Evolutionary conservation across 306 rosid genomes (phyloP), one percentile per base, ranked within the genome.

Genomic region (Vigna radiata): DNA sequence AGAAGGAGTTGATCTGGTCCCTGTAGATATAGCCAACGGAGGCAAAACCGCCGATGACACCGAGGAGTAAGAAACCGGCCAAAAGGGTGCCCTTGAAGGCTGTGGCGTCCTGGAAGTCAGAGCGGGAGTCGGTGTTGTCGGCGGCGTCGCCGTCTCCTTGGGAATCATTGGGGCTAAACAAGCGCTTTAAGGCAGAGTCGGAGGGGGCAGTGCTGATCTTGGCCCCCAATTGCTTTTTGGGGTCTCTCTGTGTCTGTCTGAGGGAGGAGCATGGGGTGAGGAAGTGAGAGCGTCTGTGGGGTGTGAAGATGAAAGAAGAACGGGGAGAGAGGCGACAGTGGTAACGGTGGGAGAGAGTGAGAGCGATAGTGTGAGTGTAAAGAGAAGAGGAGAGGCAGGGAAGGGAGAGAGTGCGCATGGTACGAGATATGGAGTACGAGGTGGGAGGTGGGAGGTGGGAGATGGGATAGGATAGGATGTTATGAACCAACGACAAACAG

Each of bases 21-120:
- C 56, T 88, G 70, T 90, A 96, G 41, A 96, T 31, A 75, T 88
- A 92, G 1, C 99, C 97, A 79, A 87, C 94, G 11, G 91, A 60
- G 21, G 85, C 93, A 60, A 91, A 88, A 15, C 98, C 97, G n/a
- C 99, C 98, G 48, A 96, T 91, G 29, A 86, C 1, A n/a, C 94
- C 94, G 17, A 96, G 73, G 52, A 92, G 82, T 25, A 96, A 69
- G 5, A 92, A 29, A 25, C 97, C 99, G 29, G 94, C 98, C 81
- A 96, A 79, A 67, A 96, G 44, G 19, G 99, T 85, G 19, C 99
- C 99, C 67, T 86, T 92, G 33, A 95, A 39, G 56, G 97, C 92
- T 49, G 81, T 11, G 8, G 54, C 86, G 1, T 81, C 79, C 36
- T 85, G 89, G 3, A 77, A 80, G 41, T 84, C 93, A 44, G 74